Evolutionary conservation across 345 rosid genomes (phyloP), one percentile per base, ranked within the genome.

Genomic region (Gossypium australe): DNA sequence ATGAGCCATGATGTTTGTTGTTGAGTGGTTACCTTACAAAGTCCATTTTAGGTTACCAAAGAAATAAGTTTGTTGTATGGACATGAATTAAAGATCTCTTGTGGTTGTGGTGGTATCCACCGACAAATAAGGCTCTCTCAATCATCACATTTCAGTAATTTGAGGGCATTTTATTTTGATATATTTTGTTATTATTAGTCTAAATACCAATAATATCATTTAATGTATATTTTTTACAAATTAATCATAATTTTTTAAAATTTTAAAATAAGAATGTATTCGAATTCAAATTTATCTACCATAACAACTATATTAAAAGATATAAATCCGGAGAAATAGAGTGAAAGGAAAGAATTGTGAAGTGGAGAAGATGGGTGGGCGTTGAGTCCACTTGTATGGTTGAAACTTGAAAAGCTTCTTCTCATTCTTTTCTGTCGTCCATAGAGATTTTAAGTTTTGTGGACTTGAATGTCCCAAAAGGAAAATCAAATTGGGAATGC

Each of bases 371-470:
- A 81, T 86, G 74, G 69, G 59, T 76, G 18, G 78, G 82, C 77
- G 85, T 82, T 80, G 78, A 72, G 69, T 79, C 82, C 89, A 85
- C 86, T 49, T 85, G 92, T 86, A 75, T 86, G 94, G 92, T 78
- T 79, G 75, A 78, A 17, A 80, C 82, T 76, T 71, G 69, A 73
- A 77, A 77, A 9, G 57, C 77, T 72, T 76, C 69, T 20, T 20
- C 25, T 22, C 1, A 18, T 3, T 52, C 43, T 52, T 57, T 9
- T 2, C 24, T 55, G 59, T 18, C 11, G 24, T 55, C 9, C 22
- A 8, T 6, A 9, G 29, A 27, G 29, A 3, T 6, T 25, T 62
- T 16, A 29, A 16, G 14, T 16, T 24, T 52, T 29, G 73, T 29
- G 58, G 57, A 68, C 56, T 24, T 27, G 29, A 0, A 27, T 27